Base-by-base conservation (phyloP, 1,284 basidiomycete genomes). In the Xerocomus nothofagi region DNA sequence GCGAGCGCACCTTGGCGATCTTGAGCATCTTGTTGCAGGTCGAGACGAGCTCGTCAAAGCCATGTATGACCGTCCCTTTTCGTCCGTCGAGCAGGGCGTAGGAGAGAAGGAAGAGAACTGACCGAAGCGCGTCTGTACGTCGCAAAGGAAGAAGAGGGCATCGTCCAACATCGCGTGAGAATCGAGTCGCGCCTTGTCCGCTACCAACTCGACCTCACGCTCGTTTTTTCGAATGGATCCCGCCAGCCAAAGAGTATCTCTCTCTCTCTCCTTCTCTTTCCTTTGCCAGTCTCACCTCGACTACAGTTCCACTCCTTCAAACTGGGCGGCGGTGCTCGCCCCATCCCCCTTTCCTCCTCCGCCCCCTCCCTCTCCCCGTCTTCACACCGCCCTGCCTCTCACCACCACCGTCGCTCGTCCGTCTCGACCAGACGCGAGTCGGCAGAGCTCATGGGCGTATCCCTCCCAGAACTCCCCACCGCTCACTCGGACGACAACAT, bases 391-490 rank as follows among this genome's bases (percentile, higher is more conserved):
- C 67, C 66, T 29, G 79, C 77, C 57, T 91, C 88, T 0, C 88
- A 91, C 59, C 88, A 91, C 59, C 79, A 80, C 26, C 84, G 88
- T 43, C 80, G 82, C 38, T 91, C 89, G 3, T 91, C 88, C n/a
- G 86, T 91, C 23, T 91, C 88, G 4, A 91, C 89, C 30, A 83
- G 88, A 54, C 79, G 76, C 54, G 88, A 91, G 69, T 91, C 88
- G 12, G 87, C 86, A 7, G 88, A 91, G 58, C 74, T 91, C 62
- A 91, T 91, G 88, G 88, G 88, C 37, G 76, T 88, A 12, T 69
- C 84, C 27, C 69, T 88, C 36, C 81, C 84, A 11, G 78, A 83
- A 51, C 73, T 86, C 18, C 77, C 82, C 2, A 56, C 73, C 6
- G 77, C 78, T 0, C 68, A 72, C 39, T 76, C 79, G 0, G 82